Evolutionary conservation across 495 filamentous ascomycete species (phyloP).

Genomic region (Platismatia glauca): DNA sequence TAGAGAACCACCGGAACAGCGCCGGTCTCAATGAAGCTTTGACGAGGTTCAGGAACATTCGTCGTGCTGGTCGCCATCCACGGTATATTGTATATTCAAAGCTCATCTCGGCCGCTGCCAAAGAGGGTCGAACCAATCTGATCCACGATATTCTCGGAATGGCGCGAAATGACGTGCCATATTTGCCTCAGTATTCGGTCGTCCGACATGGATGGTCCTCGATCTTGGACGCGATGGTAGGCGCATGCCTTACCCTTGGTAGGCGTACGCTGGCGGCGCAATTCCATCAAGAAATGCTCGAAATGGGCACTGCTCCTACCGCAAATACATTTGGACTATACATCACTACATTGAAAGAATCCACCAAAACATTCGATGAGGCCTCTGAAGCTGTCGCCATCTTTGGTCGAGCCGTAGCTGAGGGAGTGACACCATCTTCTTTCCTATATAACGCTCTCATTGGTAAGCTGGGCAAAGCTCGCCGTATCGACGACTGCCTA

Average conservation of each 20-base stretch:
- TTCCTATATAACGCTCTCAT: conserved; percentile 99
- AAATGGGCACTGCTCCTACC: conserved; percentile 80
- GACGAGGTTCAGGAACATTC: conserved; percentile 79
- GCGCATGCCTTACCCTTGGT: conserved; percentile 78
- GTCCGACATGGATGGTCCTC: conserved; percentile 91
- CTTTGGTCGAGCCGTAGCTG: conserved; percentile 85
- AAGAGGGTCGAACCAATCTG: conserved; percentile 65
- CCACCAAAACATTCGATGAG: conserved; percentile 94
- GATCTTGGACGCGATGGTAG: conserved; percentile 93
- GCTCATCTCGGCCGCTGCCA: conserved; percentile 82
- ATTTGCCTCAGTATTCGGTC: conserved; percentile 66
- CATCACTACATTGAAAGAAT: conserved; percentile 95
- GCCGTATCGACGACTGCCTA: conserved; percentile 94
- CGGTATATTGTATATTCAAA: conserved; percentile 94
- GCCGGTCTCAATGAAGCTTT: conserved; percentile 73
- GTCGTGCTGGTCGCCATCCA: conserved; percentile 81
- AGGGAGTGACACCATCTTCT: conserved; percentile 88
- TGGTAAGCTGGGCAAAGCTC: conserved; percentile 93
- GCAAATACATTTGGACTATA: conserved; percentile 97
- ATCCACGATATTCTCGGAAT: conserved; percentile 80
- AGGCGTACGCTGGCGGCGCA: conserved; percentile 68
- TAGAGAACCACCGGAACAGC: conserved; percentile 63
- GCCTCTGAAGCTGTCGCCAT: conserved; percentile 94
- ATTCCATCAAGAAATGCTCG: conserved; percentile 82
- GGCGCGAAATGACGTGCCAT: conserved; percentile 78